Base-by-base conservation (phyloP, 2,329 filamentous ascomycete species). In the Cryphonectria naterciae region DNA sequence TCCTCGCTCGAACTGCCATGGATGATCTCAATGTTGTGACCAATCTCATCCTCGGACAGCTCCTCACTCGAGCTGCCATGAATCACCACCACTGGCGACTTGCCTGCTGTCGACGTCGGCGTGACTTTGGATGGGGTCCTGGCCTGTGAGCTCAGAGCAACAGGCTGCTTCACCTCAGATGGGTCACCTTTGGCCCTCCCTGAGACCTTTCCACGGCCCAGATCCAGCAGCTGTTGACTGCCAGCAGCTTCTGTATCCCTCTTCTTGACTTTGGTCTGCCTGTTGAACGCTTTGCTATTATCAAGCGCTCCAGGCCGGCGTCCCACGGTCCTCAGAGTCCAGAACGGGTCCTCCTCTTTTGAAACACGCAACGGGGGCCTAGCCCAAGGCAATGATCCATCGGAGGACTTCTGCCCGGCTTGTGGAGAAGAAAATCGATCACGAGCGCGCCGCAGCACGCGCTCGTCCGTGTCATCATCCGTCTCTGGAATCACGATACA, bases 311-410 rank as follows among this genome's bases (percentile, higher is more conserved):
- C 25, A 19, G n/a, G 15, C 2, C 63, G 70, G 22, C 68, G 65
- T 17, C 60, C 41, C 8, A 58, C 46, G 10, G 56, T 25, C 28
- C 65, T 25, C 5, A 54, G 43, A 46, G 46, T 11, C 49, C 39
- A 65, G 5, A 56, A 46, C 5, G 32, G 49, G 25, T n/a, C 56
- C 28, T 60, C 70, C 39, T 56, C 56, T 11, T 49, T 43, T 19
- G 25, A 49, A 39, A 65, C 65, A 4, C 68, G 68, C 25, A 72
- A 58, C 1, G 71, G 68, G 17, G 71, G 71, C 39, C 56, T 62
- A 35, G 65, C 64, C 71, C 71, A 72, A 2, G 68, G 71, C 46
- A 71, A 54, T 15, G 61, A 68, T 1, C 56, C 46, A n/a, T 67
- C 64, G 1, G 39, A n/a, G 8, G 58, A 49, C 35, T 19, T 8